Conservation (phyloP, 257 asterid species). For the Rhazya stricta region DNA sequence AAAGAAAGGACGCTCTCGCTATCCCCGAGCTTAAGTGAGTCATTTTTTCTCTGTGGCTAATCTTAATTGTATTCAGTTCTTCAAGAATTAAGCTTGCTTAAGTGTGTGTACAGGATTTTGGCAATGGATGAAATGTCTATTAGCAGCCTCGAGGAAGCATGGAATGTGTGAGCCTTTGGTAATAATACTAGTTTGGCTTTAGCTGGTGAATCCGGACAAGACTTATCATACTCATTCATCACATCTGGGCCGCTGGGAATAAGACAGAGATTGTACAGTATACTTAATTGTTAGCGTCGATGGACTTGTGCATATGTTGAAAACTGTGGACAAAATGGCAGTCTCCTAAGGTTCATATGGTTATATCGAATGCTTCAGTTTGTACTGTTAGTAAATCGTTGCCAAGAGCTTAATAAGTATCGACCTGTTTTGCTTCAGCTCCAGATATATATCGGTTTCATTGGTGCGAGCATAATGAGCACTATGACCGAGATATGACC, state of each 20-base stretch:
- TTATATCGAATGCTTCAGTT: neutral
- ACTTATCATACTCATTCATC: neutral
- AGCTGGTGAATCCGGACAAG: slow-evolving; percentile 1
- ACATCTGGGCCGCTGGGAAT: slow-evolving; percentile 8
- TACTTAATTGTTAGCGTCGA: slow-evolving; percentile 10
- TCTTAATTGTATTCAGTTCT: neutral
- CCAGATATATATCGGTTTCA: neutral
- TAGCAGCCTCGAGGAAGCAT: neutral
- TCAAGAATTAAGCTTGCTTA: neutral
- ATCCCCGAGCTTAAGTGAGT: slow-evolving; percentile 63
- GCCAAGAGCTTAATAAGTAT: neutral
- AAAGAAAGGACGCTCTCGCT: slow-evolving; percentile 82
- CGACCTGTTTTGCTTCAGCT: neutral
- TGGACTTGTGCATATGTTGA: slow-evolving; percentile 21
- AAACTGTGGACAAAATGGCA: slow-evolving; percentile 3
- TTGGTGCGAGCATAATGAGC: neutral
- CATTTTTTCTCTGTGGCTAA: neutral
- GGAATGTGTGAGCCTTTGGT: neutral
- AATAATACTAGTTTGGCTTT: slow-evolving; percentile 13
- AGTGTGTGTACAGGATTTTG: slow-evolving; percentile 34
- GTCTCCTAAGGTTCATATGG: neutral
- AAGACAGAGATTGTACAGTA: slow-evolving; percentile 23
- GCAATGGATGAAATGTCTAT: slow-evolving; percentile 19
- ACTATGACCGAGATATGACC: neutral
- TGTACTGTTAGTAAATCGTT: neutral